These are phyloP conservation scores for Filosporella fistucella DNA, from an alignment of 495 filamentous ascomycete genomes.

Conservation along the genomic window DNA sequence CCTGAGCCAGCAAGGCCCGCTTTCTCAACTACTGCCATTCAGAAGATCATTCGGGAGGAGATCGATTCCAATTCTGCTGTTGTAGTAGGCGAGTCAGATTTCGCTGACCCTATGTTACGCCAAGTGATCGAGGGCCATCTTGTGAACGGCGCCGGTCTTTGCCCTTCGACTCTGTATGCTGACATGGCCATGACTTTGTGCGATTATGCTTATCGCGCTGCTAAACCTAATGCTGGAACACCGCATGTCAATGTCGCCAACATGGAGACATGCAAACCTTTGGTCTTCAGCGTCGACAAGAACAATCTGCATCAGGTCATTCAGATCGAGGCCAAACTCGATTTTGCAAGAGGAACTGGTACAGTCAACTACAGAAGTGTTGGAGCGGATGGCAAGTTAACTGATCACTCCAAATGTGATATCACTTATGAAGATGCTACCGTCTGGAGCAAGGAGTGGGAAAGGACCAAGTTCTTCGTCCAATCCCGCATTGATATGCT, in stretches of 20 bases:
- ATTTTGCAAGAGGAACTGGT: constrained; percentile 3
- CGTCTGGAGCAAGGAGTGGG: constrained; percentile 48
- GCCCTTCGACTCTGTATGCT: constrained; percentile 60
- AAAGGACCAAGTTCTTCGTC: constrained; percentile 50
- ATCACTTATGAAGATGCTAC: constrained; percentile 41
- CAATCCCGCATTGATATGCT: constrained; percentile 46
- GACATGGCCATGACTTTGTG: constrained; percentile 74
- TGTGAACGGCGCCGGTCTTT: constrained; percentile 53
- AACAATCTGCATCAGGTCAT: constrained; percentile 20
- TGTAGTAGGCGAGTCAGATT: constrained; percentile 63
- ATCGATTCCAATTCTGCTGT: constrained; percentile 47
- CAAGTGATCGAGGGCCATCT: constrained; percentile 64
- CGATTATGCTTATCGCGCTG: constrained; percentile 58
- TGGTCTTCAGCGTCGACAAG: constrained; percentile 53
- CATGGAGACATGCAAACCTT: constrained; percentile 62
- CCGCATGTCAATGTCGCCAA: constrained; percentile 55
- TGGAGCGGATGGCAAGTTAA: constrained; percentile 25
- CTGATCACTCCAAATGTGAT: constrained; percentile 48
- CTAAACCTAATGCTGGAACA: constrained; percentile 45
- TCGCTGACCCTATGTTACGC: constrained; percentile 53
- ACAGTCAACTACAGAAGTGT: constrained; percentile 12
- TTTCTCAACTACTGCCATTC: constrained; percentile 45
- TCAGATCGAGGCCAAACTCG: constrained; percentile 8
- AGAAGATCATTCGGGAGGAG: constrained; percentile 50
- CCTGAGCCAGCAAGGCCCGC: constrained; percentile 42